Conservation (phyloP, 164 flowering plant genomes). For the Paratinospora sagittata region DNA sequence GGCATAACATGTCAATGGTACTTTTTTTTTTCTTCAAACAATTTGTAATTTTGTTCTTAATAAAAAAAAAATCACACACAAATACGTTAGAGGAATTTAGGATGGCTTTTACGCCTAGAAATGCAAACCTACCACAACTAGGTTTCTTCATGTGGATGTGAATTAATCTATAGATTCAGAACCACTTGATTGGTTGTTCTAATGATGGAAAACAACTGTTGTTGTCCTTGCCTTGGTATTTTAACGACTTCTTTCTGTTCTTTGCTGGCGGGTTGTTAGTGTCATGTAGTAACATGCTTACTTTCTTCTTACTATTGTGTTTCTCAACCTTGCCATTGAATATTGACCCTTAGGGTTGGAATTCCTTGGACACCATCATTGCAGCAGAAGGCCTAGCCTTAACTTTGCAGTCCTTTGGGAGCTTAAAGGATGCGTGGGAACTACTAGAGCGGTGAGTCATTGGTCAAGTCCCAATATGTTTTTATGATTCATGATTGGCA, state of each 20-base stretch:
- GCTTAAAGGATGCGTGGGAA: constrained; percentile 57
- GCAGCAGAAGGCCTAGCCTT: constrained; percentile 71
- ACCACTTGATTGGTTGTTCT: neutral
- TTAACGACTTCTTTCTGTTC: too few relatives aligned
- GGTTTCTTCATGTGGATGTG: neutral
- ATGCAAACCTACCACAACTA: neutral
- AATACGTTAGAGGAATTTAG: too few relatives aligned
- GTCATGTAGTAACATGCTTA: neutral
- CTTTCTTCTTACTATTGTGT: constrained; percentile 1
- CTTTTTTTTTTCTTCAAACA: too few relatives aligned
- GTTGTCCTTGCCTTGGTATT: neutral
- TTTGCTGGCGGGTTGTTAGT: neutral
- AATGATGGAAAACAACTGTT: neutral
- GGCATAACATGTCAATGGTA: too few relatives aligned
- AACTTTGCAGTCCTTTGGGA: constrained; percentile 53
- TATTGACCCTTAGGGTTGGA: constrained; percentile 60
- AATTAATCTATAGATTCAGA: neutral
- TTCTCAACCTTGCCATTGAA: neutral
- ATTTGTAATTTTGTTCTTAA: too few relatives aligned
- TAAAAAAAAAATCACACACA: too few relatives aligned
- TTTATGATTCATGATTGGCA: neutral
- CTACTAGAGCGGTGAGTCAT: constrained; percentile 53
- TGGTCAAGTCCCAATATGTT: neutral
- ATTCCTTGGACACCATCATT: constrained; percentile 66
- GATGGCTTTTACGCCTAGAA: too few relatives aligned